phyloP scores from a whole-genome alignment of 148 eudicot species.

The Simmondsia chinensis region DNA sequence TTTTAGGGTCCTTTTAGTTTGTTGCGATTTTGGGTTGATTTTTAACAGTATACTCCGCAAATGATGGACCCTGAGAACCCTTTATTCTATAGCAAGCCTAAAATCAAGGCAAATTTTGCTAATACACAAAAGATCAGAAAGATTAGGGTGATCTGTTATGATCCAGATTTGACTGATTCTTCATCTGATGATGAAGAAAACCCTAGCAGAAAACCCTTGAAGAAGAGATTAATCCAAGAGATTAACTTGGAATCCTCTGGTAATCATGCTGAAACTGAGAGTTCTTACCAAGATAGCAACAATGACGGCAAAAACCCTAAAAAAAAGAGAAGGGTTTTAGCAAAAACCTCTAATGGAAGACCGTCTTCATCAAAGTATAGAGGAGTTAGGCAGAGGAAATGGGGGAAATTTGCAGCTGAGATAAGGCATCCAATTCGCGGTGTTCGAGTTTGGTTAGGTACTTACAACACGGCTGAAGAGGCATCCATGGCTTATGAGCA shows the following conservation, averaged over 20 bases:
- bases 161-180: conserved; percentile 67
- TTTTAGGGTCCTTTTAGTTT: too few relatives aligned
- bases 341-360: conserved; percentile 7
- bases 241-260: conserved; percentile 26
- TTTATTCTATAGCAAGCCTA: conserved; percentile 17
- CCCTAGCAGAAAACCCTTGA: conserved; percentile 3
- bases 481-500: conserved; percentile 59
- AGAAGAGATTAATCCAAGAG: conserved; percentile 50
- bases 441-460: conserved; percentile 72
- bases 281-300: too few relatives aligned
- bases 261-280: too few relatives aligned
- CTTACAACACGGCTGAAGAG: conserved; percentile 63
- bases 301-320: conserved; percentile 26
- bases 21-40: not conserved
- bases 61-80: conserved; percentile 11
- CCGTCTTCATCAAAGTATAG: conserved; percentile 25
- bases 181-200: conserved; percentile 47
- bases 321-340: conserved; percentile 26
- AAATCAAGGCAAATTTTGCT: too few relatives aligned
- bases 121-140: conserved; percentile 20
- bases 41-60: conserved; percentile 1
- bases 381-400: conserved; percentile 77
- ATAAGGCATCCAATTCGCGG: conserved; percentile 61
- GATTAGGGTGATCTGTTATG: conserved; percentile 47
- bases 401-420: conserved; percentile 98